These are phyloP conservation scores for Cladosporium cucumerinum DNA, from an alignment of 2,329 filamentous ascomycete genomes.

Conservation along the genomic window DNA sequence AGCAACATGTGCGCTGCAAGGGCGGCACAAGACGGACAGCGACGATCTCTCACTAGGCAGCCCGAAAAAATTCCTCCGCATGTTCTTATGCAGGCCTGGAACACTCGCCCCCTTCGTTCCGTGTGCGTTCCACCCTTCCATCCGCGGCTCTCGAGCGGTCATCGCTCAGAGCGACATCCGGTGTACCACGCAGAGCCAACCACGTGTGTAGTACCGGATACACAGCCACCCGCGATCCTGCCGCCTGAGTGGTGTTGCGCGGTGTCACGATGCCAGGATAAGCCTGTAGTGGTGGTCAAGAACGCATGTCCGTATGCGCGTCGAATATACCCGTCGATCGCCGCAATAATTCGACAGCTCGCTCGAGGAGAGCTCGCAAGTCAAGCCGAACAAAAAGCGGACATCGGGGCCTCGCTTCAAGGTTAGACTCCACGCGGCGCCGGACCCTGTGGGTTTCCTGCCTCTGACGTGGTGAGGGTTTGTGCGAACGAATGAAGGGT, in stretches of 20 bases:
- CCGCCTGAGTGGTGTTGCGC: conserved; percentile 2
- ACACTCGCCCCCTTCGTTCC: background rate
- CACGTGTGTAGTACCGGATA: conserved; percentile 9
- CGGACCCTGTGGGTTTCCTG: conserved; percentile 14
- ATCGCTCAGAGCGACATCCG: background rate
- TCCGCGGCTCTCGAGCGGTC: conserved; percentile 8
- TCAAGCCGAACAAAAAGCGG: conserved; percentile 12
- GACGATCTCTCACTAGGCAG: conserved; percentile 5
- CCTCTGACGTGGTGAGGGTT: conserved; percentile 13
- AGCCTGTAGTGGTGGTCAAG: background rate
- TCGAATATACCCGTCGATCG: conserved; percentile 2
- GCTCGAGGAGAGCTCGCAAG: background rate
- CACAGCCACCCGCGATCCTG: conserved; percentile 14
- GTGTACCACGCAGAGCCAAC: conserved; percentile 1
- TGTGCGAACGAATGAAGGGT: conserved; percentile 13
- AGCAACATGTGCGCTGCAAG: conserved; percentile 10
- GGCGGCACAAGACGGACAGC: conserved; percentile 6
- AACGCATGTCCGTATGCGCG: background rate
- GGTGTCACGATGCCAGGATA: background rate
- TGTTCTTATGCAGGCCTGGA: conserved; percentile 16
- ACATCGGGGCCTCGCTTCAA: conserved; percentile 5
- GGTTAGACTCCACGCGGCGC: conserved; percentile 15
- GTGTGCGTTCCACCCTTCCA: background rate
- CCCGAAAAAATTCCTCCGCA: conserved; percentile 7
- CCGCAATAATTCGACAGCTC: background rate